Percentiles rank a stretch among this genome's conserved stretches.
These are phyloP conservation scores for Populus trichocarpa DNA, from an alignment of 441 rosid species.

Conservation along the genomic window DNA sequence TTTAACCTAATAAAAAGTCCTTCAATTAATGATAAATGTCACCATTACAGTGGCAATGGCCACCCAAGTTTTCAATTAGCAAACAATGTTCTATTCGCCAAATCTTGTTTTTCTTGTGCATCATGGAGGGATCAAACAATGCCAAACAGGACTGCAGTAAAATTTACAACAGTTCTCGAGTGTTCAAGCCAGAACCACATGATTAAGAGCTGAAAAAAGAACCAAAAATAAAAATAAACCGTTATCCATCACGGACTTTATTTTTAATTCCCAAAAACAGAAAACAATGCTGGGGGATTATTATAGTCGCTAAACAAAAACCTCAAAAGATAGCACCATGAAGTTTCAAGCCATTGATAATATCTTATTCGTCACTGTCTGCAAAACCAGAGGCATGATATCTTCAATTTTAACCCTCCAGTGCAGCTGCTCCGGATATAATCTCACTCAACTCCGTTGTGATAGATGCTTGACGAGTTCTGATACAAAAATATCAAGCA, in stretches of 20 bases:
- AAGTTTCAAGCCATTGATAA: slow-evolving; percentile 21
- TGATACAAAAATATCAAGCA: slow-evolving; percentile 25
- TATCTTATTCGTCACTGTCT: slow-evolving; percentile 33
- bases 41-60: too few relatives aligned
- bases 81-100: too few relatives aligned
- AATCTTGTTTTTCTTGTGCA: too few relatives aligned
- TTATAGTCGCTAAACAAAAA: slow-evolving; percentile 32
- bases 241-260: not conserved
- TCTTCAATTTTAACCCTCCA: slow-evolving; percentile 46
- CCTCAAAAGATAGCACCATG: slow-evolving; percentile 7
- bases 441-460: slow-evolving; percentile 94
- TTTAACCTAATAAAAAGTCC: too few relatives aligned
- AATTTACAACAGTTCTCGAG: too few relatives aligned
- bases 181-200: not conserved
- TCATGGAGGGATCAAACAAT: too few relatives aligned
- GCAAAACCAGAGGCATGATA: not conserved
- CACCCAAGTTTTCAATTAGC: too few relatives aligned
- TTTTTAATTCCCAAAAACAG: slow-evolving; percentile 26
- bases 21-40: too few relatives aligned
- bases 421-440: slow-evolving; percentile 91
- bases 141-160: too few relatives aligned
- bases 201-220: not conserved
- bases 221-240: not conserved
- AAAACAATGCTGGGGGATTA: slow-evolving; percentile 29
- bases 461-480: slow-evolving; percentile 98